Evolutionary conservation across 129 eudicot genomes (phyloP), one percentile per base, ranked within the genome.

Genomic region (Gnaphalium uliginosum): DNA sequence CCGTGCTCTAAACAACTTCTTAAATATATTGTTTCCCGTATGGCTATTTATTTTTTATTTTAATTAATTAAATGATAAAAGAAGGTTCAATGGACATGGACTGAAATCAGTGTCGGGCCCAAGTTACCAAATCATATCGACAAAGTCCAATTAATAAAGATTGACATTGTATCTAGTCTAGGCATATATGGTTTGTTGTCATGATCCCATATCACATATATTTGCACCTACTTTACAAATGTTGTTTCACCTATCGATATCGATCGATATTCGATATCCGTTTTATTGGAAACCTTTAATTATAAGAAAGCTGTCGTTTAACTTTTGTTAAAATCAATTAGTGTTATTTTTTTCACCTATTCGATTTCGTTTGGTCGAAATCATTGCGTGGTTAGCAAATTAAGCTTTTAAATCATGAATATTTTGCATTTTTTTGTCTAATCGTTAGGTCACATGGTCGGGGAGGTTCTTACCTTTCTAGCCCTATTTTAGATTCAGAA

Each of bases 71-170:
- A 32, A 33, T n/a, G 1, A 54, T 21, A 64, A 27, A 25, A 39
- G 27, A 53, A 79, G 83, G 79, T 79, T 68, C 83, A 79, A 66
- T 79, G 83, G 78, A 79, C 83, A 64, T 72, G 74, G 61, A 66
- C 75, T 69, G 21, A 65, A n/a, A 53, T 17, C 27, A 59, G 78
- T 73, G 78, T 56, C 68, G 79, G 72, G 64, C 79, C 65, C 66
- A n/a, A 19, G 25, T 32, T 54, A 79, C 70, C 69, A 72, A 79
- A 79, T 79, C 83, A 79, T 54, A 73, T 57, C 63, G 43, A 79
- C 56, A 66, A 39, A 51, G 74, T 72, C 83, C 24, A 57, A 48
- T 53, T 57, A 35, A 64, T 75, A 75, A 56, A 65, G 48, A 50
- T 71, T 78, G 57, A 53, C 83, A 54, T 63, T 79, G 78, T 19